Evolutionary conservation across 75 land plant species (phyloP), one percentile per base, ranked within the genome.

Genomic region (Pinus albicaulis): DNA sequence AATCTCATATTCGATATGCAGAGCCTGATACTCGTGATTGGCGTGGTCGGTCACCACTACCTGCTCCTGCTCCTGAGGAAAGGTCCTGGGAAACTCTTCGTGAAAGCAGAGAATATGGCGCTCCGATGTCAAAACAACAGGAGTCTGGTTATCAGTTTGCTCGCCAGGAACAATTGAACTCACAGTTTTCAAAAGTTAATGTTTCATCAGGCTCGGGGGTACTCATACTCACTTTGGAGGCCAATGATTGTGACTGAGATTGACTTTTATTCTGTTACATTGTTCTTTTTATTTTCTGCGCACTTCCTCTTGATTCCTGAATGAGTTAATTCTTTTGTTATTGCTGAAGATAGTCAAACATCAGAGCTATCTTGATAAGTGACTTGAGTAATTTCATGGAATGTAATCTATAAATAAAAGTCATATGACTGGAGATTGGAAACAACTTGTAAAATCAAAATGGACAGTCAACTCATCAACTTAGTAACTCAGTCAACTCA

Each of bases 21-120:
- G 85, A 88, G 73, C 82, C 83, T 22, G 90, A 88, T 64, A 83
- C 62, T 57, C 85, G 90, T 68, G 85, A 88, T 79, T 88, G 90
- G 90, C 88, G 88, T 73, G 79, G 78, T 19, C 82, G 86, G 14
- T 71, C 90, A 28, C 82, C 83, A 62, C 76, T 76, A 28, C 38
- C 72, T 41, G 59, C 82, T 65, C 48, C 87, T 19, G 52, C 79
- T 55, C 85, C 81, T 69, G 90, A 88, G 58, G 84, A 83, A 62
- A 89, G 82, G 56, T 61, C 82, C 5, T 78, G 91, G 80, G 86
- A 81, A 3, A 24, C 74, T 6, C 36, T 76, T 72, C 80, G 82
- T 26, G 87, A 82, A 28, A 71, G 66, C 38, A 79, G 66, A 62
- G 85, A 84, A 59, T 65, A 72, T 75, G 70, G 77, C 56, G 58